Evolutionary conservation across 495 filamentous ascomycete genomes (phyloP).

Genomic region (Cladorrhinum samala): DNA sequence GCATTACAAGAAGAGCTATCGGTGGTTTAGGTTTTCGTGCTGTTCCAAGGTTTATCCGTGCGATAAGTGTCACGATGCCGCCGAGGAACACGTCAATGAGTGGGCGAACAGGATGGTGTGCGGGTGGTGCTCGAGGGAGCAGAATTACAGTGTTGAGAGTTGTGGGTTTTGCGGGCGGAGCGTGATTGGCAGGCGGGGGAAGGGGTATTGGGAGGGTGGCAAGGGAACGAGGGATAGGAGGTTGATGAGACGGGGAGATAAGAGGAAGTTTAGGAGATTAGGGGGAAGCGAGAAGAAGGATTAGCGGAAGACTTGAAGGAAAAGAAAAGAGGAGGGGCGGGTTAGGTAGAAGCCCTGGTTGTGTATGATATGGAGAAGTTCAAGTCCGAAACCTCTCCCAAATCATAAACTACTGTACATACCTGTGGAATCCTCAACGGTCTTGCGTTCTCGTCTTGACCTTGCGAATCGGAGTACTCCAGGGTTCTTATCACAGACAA

Average conservation of each 20-base stretch:
- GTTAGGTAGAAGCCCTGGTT: background rate
- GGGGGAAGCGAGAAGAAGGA: slow-evolving; percentile 24
- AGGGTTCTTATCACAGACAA: too few species aligned
- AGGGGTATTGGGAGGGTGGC: slow-evolving; percentile 88
- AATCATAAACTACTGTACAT: background rate
- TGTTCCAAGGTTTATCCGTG: slow-evolving; percentile 62
- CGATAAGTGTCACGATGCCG: slow-evolving; percentile 77
- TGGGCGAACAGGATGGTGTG: slow-evolving; percentile 89
- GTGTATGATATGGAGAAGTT: background rate
- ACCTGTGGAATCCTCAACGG: too few species aligned
- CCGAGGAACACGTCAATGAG: slow-evolving; percentile 67
- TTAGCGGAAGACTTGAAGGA: background rate
- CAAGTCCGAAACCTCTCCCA: background rate
- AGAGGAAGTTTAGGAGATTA: slow-evolving; percentile 60
- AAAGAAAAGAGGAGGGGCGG: background rate
- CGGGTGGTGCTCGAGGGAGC: slow-evolving; percentile 75
- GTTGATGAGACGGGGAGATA: slow-evolving; percentile 69
- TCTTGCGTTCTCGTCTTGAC: too few species aligned
- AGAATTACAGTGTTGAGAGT: slow-evolving; percentile 73
- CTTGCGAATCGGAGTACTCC: too few species aligned
- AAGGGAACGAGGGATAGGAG: slow-evolving; percentile 71
- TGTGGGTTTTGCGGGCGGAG: slow-evolving; percentile 71
- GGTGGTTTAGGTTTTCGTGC: slow-evolving; percentile 76
- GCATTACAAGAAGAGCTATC: slow-evolving; percentile 74
- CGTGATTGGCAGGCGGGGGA: slow-evolving; percentile 58